These are phyloP conservation scores for Triticum dicoccoides DNA, from an alignment of 176 grass and related monocot genomes.

Conservation along the genomic window DNA sequence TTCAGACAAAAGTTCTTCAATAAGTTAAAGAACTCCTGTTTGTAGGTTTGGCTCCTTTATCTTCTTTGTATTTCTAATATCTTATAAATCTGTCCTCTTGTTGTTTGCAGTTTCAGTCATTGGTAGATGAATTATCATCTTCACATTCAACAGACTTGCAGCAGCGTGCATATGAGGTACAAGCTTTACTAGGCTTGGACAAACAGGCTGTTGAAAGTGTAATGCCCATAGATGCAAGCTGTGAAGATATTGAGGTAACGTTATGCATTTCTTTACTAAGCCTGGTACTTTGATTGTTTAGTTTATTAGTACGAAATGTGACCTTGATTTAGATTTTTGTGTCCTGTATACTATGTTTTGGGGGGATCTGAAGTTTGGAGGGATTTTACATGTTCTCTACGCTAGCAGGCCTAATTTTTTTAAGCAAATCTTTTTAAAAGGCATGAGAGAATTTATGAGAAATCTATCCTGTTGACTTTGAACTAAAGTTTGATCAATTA, in stretches of 20 bases:
- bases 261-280: neutral
- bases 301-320: neutral
- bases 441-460: neutral
- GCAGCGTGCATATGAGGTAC: conserved; percentile 89
- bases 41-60: conserved; percentile 25
- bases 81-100: neutral
- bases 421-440: neutral
- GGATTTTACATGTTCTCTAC: neutral
- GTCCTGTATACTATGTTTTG: neutral
- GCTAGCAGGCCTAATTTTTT: neutral
- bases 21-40: neutral
- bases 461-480: neutral
- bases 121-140: conserved; percentile 92
- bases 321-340: neutral
- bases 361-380: neutral
- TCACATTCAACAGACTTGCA: conserved; percentile 99
- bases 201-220: conserved; percentile 71
- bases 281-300: neutral
- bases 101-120: conserved; percentile 70
- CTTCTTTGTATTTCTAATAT: neutral
- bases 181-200: conserved; percentile 83
- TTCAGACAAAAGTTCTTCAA: neutral
- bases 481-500: neutral
- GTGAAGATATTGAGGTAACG: conserved; percentile 97
- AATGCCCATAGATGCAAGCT: conserved; percentile 93